A percentile compares a stretch with the other conserved stretches of the same genome.
These are phyloP conservation scores for Paraphoma sp. DNA, from an alignment of 2,329 filamentous ascomycete genomes.

Conservation along the genomic window DNA sequence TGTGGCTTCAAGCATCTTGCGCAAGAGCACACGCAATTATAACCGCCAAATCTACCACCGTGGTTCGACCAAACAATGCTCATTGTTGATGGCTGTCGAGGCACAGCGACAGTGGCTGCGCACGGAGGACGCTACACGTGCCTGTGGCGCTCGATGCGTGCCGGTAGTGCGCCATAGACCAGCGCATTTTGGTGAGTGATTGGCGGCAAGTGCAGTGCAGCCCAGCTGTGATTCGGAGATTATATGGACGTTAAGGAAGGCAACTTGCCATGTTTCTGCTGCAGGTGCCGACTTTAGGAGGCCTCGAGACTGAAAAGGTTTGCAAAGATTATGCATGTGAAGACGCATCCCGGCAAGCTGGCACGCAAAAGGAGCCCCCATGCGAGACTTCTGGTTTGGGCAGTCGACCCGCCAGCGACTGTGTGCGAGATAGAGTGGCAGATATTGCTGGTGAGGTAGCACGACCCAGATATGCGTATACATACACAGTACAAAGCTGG, in stretches of 20 bases:
- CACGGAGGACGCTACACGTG: conserved; percentile 4
- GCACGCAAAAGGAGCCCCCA: neutral
- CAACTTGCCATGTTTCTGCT: conserved; percentile 6
- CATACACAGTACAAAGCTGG: neutral
- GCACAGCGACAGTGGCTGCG: neutral
- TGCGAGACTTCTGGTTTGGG: neutral
- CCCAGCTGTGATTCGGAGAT: conserved; percentile 30
- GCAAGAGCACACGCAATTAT: neutral
- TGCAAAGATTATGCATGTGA: conserved; percentile 2
- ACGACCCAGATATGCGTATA: neutral
- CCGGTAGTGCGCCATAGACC: neutral
- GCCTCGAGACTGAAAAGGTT: neutral
- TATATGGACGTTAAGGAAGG: conserved; percentile 11
- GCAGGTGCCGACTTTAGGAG: neutral
- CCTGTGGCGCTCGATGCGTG: neutral
- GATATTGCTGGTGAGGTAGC: neutral
- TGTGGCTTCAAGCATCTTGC: neutral
- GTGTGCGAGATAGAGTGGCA: conserved; percentile 4
- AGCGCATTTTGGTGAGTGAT: conserved; percentile 11
- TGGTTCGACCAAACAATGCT: neutral
- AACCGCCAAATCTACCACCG: neutral
- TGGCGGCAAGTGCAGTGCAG: conserved; percentile 15
- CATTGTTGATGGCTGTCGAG: neutral
- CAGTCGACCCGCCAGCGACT: neutral
- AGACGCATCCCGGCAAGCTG: neutral